Percentiles rank a stretch among this genome's conserved stretches.
Conservation (phyloP, 2,329 filamentous ascomycete genomes). For the Fusarium nygamai region DNA sequence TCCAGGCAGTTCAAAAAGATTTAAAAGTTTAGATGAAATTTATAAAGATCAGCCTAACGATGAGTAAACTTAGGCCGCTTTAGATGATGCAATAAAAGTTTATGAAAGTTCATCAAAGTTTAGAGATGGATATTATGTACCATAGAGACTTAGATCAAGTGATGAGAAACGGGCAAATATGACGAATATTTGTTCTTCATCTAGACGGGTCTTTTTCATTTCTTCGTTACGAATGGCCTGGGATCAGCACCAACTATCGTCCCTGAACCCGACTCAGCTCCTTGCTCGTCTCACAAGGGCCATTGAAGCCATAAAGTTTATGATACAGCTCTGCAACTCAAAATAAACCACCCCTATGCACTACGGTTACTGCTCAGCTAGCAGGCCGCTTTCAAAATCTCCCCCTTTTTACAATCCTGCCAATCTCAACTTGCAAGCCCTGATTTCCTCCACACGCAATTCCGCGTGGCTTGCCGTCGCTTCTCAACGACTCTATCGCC, state of each 20-base stretch:
- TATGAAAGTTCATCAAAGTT: background rate
- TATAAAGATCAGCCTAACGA: background rate
- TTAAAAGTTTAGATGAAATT: slow-evolving; percentile 2
- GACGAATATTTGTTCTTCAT: slow-evolving; percentile 19
- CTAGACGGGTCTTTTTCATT: slow-evolving; percentile 22
- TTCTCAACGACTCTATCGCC: slow-evolving; percentile 38
- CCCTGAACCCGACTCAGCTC: background rate
- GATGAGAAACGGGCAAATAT: background rate
- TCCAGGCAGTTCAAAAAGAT: slow-evolving; percentile 50
- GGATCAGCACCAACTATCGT: slow-evolving; percentile 18
- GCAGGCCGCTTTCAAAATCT: slow-evolving; percentile 12
- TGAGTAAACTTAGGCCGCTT: background rate
- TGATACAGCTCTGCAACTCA: slow-evolving; percentile 27
- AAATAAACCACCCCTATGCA: slow-evolving; percentile 8
- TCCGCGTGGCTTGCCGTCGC: slow-evolving; percentile 22
- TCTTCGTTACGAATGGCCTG: slow-evolving; percentile 25
- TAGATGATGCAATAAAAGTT: background rate
- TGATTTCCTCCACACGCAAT: background rate
- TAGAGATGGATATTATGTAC: background rate
- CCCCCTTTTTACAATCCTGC: slow-evolving; percentile 29
- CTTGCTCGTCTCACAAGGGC: slow-evolving; percentile 15
- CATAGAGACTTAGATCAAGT: background rate
- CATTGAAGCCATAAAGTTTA: slow-evolving; percentile 36
- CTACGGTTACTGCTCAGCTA: slow-evolving; percentile 11
- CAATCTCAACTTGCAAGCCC: slow-evolving; percentile 35